A percentile compares a stretch with the other conserved stretches of the same genome.
These are phyloP conservation scores for Colletotrichum cordylinicola DNA, from an alignment of 2,329 filamentous ascomycete species.

Conservation along the genomic window DNA sequence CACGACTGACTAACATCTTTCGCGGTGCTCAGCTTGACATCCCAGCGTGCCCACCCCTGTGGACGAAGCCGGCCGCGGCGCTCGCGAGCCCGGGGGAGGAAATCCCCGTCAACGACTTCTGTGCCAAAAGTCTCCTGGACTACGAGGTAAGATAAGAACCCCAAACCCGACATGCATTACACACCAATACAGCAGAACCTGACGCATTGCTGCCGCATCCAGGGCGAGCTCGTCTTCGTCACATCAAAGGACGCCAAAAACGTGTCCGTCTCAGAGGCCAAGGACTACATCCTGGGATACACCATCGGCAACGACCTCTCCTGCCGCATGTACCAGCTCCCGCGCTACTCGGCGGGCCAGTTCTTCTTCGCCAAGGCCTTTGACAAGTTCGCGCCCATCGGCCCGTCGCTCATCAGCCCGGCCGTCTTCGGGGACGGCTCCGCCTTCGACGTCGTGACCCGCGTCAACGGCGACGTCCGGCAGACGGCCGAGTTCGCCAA, in stretches of 20 bases:
- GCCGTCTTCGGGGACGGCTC: background rate
- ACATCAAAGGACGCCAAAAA: constrained; percentile 50
- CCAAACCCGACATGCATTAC: background rate
- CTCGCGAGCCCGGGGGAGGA: background rate
- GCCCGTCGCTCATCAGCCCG: background rate
- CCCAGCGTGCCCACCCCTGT: background rate
- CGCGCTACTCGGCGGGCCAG: constrained; percentile 33
- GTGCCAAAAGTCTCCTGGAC: background rate
- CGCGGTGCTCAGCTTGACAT: background rate
- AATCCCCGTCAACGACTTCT: background rate
- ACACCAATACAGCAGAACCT: background rate
- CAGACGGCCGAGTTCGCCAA: background rate
- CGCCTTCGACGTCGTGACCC: background rate
- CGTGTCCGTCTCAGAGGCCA: constrained; percentile 49
- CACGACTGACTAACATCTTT: background rate
- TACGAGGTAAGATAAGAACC: background rate
- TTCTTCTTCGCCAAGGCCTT: background rate
- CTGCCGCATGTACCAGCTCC: constrained; percentile 54
- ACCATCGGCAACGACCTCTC: constrained; percentile 61
- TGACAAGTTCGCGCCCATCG: background rate
- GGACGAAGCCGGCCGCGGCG: background rate
- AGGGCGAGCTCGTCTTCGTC: background rate
- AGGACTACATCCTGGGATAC: constrained; percentile 61
- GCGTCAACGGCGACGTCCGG: background rate
- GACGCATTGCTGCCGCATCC: background rate